Evolutionary conservation across 148 eudicot species (phyloP), one percentile per base, ranked within the genome.

Genomic region (Silene latifolia): DNA sequence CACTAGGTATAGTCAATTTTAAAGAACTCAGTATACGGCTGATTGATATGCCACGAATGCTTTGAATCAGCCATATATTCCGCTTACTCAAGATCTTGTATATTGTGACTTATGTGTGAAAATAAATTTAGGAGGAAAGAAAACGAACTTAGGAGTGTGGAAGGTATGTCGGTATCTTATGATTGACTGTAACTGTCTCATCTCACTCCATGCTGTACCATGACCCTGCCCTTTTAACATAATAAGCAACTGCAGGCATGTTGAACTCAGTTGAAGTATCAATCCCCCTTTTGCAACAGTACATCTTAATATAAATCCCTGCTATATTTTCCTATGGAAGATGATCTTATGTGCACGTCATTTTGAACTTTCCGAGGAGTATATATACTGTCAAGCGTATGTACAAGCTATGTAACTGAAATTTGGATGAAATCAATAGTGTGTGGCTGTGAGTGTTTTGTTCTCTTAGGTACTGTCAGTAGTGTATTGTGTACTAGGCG

Each of bases 31-130:
- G 12, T 21, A 69, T 69, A 11, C 20, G 32, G 14, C 60, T 70
- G 27, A 13, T 70, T 70, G 60, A 21, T 70, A 24, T 51, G 68
- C 32, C 62, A 29, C 62, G 23, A 24, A 60, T 69, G 73, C 74
- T 18, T 69, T 18, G 17, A 15, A 25, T n/a, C 13, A 60, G 19
- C 65, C 56, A 21, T 46, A 20, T 19, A 62, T 70, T 9, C 11
- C 42, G 27, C 46, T 14, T 35, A 67, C 69, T 67, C 0, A 21
- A 29, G 20, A 13, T 20, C 7, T 21, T 8, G 39, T 62, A 15
- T 18, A 4, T n/a, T 18, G 25, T 54, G 23, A 15, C 23, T 3
- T 21, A 67, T 67, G 25, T 17, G 39, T n/a, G 69, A 7, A 23
- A 60, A 17, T 46, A 21, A 62, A n/a, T 21, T 44, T 1, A 27